phyloP scores from a whole-genome alignment of 768 basidiomycete genomes.

The Tylopilus subfusipes region DNA sequence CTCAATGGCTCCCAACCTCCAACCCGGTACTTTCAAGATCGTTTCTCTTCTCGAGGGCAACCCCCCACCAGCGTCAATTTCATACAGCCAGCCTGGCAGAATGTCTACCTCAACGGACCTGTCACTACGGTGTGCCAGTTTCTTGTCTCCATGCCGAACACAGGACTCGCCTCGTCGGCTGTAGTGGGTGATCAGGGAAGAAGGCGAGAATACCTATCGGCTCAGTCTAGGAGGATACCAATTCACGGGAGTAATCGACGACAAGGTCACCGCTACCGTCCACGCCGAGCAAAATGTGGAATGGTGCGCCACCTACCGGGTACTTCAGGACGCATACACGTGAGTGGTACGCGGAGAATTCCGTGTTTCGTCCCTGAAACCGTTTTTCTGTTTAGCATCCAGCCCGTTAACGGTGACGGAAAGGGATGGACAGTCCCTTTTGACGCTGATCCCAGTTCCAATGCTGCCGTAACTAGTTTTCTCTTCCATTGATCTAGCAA shows the following conservation, averaged over 20 bases:
- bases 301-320: not conserved
- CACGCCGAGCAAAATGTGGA: not conserved
- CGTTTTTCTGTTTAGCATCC: not conserved
- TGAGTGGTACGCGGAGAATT: not conserved
- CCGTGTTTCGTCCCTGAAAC: not conserved
- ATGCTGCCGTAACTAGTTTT: not conserved
- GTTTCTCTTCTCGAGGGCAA: not conserved
- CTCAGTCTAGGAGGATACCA: not conserved
- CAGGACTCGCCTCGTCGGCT: not conserved
- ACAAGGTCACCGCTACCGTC: not conserved
- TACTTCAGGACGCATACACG: not conserved
- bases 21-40: not conserved
- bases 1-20: not conserved
- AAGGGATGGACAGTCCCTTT: not conserved
- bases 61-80: not conserved
- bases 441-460: too few relatives aligned
- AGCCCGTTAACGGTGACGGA: not conserved
- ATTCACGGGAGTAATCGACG: not conserved
- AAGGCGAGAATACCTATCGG: not conserved
- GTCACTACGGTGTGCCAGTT: not conserved
- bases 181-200: not conserved
- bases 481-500: too few relatives aligned
- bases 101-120: not conserved
- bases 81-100: not conserved
- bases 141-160: not conserved